phyloP scores from a whole-genome alignment of 2,329 filamentous ascomycete genomes.

The Chrysosphaeria jannelii region DNA sequence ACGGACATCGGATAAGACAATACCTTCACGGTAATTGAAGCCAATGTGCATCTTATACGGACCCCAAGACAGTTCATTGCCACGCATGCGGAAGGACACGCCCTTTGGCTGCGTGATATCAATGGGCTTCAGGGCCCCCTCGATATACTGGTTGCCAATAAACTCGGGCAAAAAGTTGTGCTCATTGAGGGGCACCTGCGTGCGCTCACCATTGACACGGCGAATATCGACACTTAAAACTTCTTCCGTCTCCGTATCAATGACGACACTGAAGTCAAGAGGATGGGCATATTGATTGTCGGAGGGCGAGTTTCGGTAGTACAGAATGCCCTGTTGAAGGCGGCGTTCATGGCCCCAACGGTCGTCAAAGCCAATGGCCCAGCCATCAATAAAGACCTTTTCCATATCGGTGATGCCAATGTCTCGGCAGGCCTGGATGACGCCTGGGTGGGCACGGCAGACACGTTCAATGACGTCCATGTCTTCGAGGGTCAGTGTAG shows the following conservation, averaged over 20 bases:
- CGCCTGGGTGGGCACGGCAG: slow-evolving; percentile 47
- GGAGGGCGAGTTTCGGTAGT: slow-evolving; percentile 62
- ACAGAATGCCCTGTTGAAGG: slow-evolving; percentile 82
- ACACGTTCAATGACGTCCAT: slow-evolving; percentile 51
- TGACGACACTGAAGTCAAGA: slow-evolving; percentile 80
- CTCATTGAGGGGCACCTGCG: slow-evolving; percentile 40
- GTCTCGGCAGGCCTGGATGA: slow-evolving; percentile 74
- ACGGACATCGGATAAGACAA: slow-evolving; percentile 69
- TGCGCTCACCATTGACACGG: slow-evolving; percentile 43
- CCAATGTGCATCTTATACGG: slow-evolving; percentile 83
- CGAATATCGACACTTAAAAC: slow-evolving; percentile 68
- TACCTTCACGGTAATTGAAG: slow-evolving; percentile 82
- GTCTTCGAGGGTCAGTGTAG: slow-evolving; percentile 83
- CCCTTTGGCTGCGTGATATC: slow-evolving; percentile 50
- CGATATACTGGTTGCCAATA: slow-evolving; percentile 42
- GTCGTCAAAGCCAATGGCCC: slow-evolving; percentile 88
- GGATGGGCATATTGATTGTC: slow-evolving; percentile 79
- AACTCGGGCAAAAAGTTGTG: slow-evolving; percentile 50
- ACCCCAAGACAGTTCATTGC: slow-evolving; percentile 56
- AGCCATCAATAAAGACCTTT: slow-evolving; percentile 86
- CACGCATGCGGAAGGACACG: slow-evolving; percentile 41
- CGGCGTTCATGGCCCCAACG: slow-evolving; percentile 52
- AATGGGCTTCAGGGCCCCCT: slow-evolving; percentile 41
- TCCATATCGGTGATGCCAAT: slow-evolving; percentile 64
- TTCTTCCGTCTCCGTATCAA: slow-evolving; percentile 46